Evolutionary conservation across 352 stramenopile species (phyloP), one percentile per base, ranked within the genome.

Genomic region (Globisporangium lucens): DNA sequence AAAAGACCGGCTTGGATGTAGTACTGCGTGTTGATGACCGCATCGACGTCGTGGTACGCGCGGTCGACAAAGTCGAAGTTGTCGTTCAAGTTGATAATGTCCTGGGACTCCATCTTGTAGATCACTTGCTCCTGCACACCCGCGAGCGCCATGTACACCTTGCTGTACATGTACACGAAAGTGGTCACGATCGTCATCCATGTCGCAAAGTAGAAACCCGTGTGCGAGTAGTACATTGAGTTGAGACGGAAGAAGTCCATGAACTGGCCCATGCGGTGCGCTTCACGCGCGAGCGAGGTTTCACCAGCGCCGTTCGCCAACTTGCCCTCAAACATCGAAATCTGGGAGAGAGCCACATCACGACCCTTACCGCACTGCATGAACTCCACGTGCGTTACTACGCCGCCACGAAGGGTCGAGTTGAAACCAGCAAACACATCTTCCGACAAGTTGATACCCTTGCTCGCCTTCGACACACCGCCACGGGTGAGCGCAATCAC

Each of bases 111-210:
- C 78, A 94, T 92, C 58, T 89, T 80, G 69, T 85, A 81, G 15
- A 94, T 76, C 56, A 94, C 82, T 43, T 92, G 77, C 22, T 67
- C 64, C 65, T 94, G 83, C 36, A 94, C 86, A 27, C 86, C 86
- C 8, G 81, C 77, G 0, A 94, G 71, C 43, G 86, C 83, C 27
- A 92, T 79, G 75, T 94, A 94, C 38, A 94, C 78, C 61, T 94
- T 94, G 58, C 73, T 78, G 71, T 93, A 94, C 82, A 94, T 93
- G 79, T 92, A 94, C 56, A 94, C 80, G 46, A 93, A 94, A 29
- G 85, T 90, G 46, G 85, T 93, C n/a, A 93, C 84, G 65, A 94
- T 93, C 12, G 86, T 94, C 85, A 94, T 91, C 85, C 85, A 93
- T 61, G 85, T 94, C 1, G 84, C 85, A 61, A 89, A 92, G 75